Base-by-base conservation (phyloP, 2,329 filamentous ascomycete species). In the Xylariaceae sp. region DNA sequence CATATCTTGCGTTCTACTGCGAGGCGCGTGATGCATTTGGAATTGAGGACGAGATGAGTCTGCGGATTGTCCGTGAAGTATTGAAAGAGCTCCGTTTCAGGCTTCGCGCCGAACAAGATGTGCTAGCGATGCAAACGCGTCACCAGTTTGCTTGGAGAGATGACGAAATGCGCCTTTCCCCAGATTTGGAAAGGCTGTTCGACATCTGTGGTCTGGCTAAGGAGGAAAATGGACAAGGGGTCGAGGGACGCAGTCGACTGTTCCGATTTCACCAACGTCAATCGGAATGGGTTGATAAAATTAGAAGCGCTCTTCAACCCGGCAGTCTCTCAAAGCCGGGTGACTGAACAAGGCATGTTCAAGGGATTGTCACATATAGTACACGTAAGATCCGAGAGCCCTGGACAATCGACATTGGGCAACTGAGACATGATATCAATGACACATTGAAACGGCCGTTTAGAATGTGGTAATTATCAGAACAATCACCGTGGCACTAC, bases 21-120 rank as follows among this genome's bases (percentile, higher is more conserved):
- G 39, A 55, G 11, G 45, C 42, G 17, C 43, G 52, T 32, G 52
- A 52, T 22, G 52, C 52, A 1, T 57, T 55, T 36, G 36, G 39
- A 5, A 57, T 57, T 12, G 42, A 32, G 2, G 36, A 52, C 15
- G 27, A 5, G 11, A 44, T 53, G 12, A 43, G 47, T 14, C 22
- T 51, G 30, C 15, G 19, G 1, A 52, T 57, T 15, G 35, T 51
- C 19, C 30, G 11, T 27, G 5, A 4, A 11, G 39, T 40, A 19
- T 19, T 17, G 11, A 15, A 11, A n/a, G 39, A 15, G 18, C 39
- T 40, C 17, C 18, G 39, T 5, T 40, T 17, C 11, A 2, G 39
- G 6, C 14, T 40, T 11, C 33, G 33, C 5, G 39, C 39, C n/a
- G 11, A 11, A 19, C 4, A 40, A 2, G 18, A 3, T 11, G n/a